Evolutionary conservation across 805 yeast species (phyloP).

Genomic region (Candida michaelii): DNA sequence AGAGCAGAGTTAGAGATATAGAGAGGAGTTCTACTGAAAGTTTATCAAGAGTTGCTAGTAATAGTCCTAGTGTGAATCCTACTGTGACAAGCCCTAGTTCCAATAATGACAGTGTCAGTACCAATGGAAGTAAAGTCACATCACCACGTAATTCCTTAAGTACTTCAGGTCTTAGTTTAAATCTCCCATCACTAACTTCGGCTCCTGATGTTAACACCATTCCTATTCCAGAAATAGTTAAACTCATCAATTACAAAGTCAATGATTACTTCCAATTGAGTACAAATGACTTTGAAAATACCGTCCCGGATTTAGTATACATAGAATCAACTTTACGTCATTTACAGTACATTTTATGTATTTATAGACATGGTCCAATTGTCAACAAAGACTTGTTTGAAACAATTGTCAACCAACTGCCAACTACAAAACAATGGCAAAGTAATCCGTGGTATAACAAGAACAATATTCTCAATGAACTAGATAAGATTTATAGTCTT

Average conservation of each 20-base stretch:
- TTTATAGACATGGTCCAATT: constrained; percentile 49
- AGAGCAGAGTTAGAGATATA: constrained; percentile 22
- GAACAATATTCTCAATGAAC: constrained; percentile 42
- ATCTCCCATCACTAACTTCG: constrained; percentile 24
- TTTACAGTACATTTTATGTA: constrained; percentile 56
- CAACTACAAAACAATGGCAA: not conserved
- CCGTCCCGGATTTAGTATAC: constrained; percentile 78
- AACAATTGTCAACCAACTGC: constrained; percentile 34
- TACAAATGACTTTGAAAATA: constrained; percentile 61
- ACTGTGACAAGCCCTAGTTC: too few relatives aligned
- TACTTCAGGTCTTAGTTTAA: constrained; percentile 23
- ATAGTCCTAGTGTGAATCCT: constrained; percentile 3
- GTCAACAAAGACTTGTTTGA: constrained; percentile 43
- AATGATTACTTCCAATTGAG: constrained; percentile 42
- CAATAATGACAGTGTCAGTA: too few relatives aligned
- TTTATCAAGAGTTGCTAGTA: constrained; percentile 6
- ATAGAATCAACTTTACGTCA: constrained; percentile 69
- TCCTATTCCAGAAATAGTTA: constrained; percentile 34
- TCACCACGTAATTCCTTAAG: constrained; percentile 38
- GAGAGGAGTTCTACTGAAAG: constrained; percentile 32
- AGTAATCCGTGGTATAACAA: constrained; percentile 21
- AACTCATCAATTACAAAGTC: constrained; percentile 27
- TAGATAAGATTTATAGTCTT: constrained; percentile 35
- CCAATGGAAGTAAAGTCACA: constrained; percentile 3
- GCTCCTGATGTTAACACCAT: constrained; percentile 27